Percentiles rank a stretch among this genome's conserved stretches.
These are phyloP conservation scores for Fomes fomentarius DNA, from an alignment of 1,284 basidiomycete genomes.

Conservation along the genomic window DNA sequence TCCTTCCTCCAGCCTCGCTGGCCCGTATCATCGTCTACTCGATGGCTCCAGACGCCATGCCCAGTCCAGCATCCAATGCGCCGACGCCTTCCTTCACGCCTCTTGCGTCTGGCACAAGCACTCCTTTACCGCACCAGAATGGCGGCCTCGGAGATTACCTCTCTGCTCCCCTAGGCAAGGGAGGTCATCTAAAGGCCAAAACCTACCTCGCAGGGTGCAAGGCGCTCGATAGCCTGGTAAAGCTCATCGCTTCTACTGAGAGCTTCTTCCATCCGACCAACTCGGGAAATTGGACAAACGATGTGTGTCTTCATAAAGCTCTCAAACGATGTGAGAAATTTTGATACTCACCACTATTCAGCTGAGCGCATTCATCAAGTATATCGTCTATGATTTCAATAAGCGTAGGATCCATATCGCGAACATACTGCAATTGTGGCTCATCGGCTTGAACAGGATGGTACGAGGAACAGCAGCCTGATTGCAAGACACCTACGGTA, in stretches of 20 bases:
- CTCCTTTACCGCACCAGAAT: conserved; percentile 51
- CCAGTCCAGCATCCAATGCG: conserved; percentile 53
- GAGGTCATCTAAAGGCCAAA: conserved; percentile 40
- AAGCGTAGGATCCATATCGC: conserved; percentile 55
- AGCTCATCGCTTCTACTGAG: conserved; percentile 88
- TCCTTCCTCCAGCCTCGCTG: conserved; percentile 70
- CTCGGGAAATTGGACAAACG: conserved; percentile 69
- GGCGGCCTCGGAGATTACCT: conserved; percentile 60
- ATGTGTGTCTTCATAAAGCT: conserved; percentile 47
- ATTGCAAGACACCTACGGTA: conserved; percentile 83
- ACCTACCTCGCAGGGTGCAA: conserved; percentile 84
- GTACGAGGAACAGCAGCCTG: conserved; percentile 79
- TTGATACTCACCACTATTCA: conserved; percentile 31
- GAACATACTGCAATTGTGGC: not conserved
- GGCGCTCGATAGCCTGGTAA: conserved; percentile 84
- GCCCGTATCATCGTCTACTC: conserved; percentile 91
- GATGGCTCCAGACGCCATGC: conserved; percentile 77
- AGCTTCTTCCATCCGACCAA: conserved; percentile 87
- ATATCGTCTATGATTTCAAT: conserved; percentile 87
- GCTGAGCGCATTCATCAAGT: conserved; percentile 86
- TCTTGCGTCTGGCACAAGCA: conserved; percentile 59
- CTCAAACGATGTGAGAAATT: conserved; percentile 9
- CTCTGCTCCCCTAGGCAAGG: conserved; percentile 56
- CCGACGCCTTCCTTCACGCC: conserved; percentile 70
- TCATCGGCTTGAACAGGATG: conserved; percentile 50